These are phyloP conservation scores for Xylariaceae sp. DNA, from an alignment of 2,329 filamentous ascomycete genomes.

Conservation along the genomic window DNA sequence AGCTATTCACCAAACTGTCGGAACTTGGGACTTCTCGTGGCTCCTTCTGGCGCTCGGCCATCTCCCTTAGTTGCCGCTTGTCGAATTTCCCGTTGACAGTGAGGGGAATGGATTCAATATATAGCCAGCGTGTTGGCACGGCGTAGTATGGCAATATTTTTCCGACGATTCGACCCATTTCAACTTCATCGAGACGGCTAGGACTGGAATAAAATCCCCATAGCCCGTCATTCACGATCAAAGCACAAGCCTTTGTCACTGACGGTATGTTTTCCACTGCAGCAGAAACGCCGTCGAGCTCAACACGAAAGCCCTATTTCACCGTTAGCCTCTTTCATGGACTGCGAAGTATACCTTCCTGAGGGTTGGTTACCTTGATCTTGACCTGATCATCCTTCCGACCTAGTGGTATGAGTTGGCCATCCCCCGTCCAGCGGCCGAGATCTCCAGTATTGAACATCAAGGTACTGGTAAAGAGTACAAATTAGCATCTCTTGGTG, in stretches of 20 bases:
- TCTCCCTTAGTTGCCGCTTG: slow-evolving; percentile 40
- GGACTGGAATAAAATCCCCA: slow-evolving; percentile 45
- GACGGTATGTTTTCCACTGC: slow-evolving; percentile 42
- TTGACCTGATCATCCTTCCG: slow-evolving; percentile 58
- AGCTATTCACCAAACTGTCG: slow-evolving; percentile 12
- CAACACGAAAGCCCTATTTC: slow-evolving; percentile 50
- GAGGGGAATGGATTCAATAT: slow-evolving; percentile 41
- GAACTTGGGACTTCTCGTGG: slow-evolving; percentile 13
- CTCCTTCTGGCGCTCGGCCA: slow-evolving; percentile 26
- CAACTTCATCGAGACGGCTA: slow-evolving; percentile 30
- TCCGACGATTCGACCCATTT: slow-evolving; percentile 37
- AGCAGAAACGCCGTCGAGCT: slow-evolving; percentile 53
- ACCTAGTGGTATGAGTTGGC: slow-evolving; percentile 50
- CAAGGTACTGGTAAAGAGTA: slow-evolving; percentile 31
- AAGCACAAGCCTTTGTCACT: slow-evolving; percentile 42
- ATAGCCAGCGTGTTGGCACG: slow-evolving; percentile 42
- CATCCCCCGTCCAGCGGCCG: slow-evolving; percentile 48
- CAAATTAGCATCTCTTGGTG: slow-evolving; percentile 1
- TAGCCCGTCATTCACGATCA: slow-evolving; percentile 43
- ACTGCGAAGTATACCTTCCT: background rate
- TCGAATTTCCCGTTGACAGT: slow-evolving; percentile 54
- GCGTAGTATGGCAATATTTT: slow-evolving; percentile 50
- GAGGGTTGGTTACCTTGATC: slow-evolving; percentile 41
- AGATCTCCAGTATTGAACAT: slow-evolving; percentile 60
- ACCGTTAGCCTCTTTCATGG: slow-evolving; percentile 7